Conservation (phyloP, 495 filamentous ascomycete genomes). For the Penicillium cinerascens region DNA sequence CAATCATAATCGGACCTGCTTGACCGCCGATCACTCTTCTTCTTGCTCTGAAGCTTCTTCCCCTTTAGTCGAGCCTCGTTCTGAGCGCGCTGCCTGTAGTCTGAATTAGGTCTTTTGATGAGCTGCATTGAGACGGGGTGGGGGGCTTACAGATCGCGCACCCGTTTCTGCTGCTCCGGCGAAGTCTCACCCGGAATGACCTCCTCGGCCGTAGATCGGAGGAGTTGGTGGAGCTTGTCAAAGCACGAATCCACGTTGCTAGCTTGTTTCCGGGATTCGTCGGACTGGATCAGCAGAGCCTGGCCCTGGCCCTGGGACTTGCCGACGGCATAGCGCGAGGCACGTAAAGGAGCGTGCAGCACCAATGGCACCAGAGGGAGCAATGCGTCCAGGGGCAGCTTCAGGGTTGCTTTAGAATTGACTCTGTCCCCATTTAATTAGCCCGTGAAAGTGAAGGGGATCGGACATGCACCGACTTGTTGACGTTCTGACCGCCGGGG, state of each 20-base stretch:
- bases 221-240: conserved; percentile 55
- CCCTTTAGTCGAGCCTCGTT: conserved; percentile 64
- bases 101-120: not conserved
- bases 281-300: conserved; percentile 64
- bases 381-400: conserved; percentile 55
- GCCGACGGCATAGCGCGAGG: conserved; percentile 66
- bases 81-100: conserved; percentile 62
- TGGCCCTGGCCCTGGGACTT: conserved; percentile 58
- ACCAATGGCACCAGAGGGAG: conserved; percentile 62
- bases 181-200: conserved; percentile 65
- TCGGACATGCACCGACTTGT: conserved; percentile 67
- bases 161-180: conserved; percentile 52
- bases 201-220: conserved; percentile 50
- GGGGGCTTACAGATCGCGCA: conserved; percentile 61
- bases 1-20: conserved; percentile 41
- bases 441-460: conserved; percentile 5
- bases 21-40: conserved; percentile 69
- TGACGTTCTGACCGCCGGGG: conserved; percentile 92
- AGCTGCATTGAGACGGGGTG: not conserved
- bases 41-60: conserved; percentile 77
- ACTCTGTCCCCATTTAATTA: conserved; percentile 53
- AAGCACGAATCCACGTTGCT: conserved; percentile 65
- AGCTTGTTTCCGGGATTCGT: conserved; percentile 60
- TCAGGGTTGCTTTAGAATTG: conserved; percentile 86
- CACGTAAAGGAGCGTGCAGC: conserved; percentile 59